phyloP scores from a whole-genome alignment of 345 rosid species.

The Isatis tinctoria region DNA sequence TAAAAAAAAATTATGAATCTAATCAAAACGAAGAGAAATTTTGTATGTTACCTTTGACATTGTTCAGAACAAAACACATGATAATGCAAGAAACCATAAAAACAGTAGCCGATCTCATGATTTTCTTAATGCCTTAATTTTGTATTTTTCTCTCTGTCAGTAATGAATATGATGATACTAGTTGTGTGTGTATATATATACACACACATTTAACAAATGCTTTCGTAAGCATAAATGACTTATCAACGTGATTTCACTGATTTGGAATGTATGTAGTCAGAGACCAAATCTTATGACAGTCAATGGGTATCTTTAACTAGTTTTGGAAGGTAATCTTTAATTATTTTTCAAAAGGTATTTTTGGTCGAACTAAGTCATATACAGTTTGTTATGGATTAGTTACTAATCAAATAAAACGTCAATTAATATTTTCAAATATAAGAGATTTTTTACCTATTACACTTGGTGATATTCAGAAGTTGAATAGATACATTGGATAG shows the following conservation, averaged over 20 bases:
- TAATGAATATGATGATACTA: neutral
- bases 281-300: neutral
- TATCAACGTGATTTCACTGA: neutral
- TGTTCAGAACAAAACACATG: neutral
- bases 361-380: neutral
- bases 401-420: neutral
- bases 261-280: neutral
- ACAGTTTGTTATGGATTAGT: neutral
- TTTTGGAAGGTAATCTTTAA: neutral
- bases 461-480: neutral
- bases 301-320: neutral
- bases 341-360: neutral
- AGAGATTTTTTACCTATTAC: neutral
- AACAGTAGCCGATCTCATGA: conserved; percentile 15
- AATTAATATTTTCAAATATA: neutral
- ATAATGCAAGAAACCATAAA: conserved; percentile 23
- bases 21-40: neutral
- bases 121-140: neutral
- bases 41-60: conserved; percentile 9
- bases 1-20: no score
- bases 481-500: neutral
- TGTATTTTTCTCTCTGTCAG: neutral
- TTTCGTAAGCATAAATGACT: neutral
- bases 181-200: neutral
- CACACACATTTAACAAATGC: neutral